Conservation (phyloP, 345 rosid species). For the Brassica cretica region DNA sequence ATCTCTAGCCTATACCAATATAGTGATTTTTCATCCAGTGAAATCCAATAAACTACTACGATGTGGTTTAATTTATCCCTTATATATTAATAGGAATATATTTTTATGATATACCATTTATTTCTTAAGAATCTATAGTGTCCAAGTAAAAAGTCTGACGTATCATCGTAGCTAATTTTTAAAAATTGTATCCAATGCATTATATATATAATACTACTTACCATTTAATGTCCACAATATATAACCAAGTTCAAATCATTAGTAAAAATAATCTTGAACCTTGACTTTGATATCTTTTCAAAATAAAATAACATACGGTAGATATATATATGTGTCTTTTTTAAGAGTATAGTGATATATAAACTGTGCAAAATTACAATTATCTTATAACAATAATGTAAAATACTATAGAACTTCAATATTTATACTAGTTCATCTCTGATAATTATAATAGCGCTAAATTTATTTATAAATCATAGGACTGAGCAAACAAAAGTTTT, state of each 20-base stretch:
- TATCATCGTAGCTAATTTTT: neutral
- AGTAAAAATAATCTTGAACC: neutral
- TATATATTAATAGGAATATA: neutral
- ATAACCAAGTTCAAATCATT: neutral
- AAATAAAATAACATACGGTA: neutral
- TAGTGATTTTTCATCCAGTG: too few relatives aligned
- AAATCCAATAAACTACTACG: too few relatives aligned
- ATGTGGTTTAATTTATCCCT: too few relatives aligned
- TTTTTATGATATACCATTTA: neutral
- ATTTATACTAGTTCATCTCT: neutral
- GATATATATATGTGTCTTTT: too few relatives aligned
- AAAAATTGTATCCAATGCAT: neutral
- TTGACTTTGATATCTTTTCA: neutral
- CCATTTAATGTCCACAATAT: neutral
- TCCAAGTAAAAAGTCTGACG: neutral
- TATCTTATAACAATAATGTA: neutral
- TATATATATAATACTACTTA: neutral
- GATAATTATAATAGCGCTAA: neutral
- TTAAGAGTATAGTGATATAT: neutral
- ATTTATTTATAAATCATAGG: neutral
- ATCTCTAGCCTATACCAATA: too few relatives aligned
- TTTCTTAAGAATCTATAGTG: neutral
- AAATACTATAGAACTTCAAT: neutral
- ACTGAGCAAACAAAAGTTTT: neutral
- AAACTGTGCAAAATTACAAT: neutral